Evolutionary conservation across 306 rosid species (phyloP), one percentile per base, ranked within the genome.

Genomic region (Fagus sylvatica): DNA sequence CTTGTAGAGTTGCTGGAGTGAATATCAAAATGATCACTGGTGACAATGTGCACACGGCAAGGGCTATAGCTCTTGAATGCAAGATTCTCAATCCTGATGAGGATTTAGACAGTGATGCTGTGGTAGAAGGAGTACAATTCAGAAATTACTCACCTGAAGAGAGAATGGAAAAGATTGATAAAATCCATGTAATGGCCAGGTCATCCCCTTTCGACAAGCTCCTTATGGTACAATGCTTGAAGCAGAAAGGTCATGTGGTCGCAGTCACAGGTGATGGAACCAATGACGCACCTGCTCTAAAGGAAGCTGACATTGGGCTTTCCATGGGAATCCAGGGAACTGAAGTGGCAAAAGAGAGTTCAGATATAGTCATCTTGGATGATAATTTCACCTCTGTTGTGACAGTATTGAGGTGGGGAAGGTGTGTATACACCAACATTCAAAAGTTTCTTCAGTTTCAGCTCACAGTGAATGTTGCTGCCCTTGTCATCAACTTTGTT

Each of bases 221-320:
- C 34, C 57, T 57, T 1, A 78, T 78, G 82, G 82, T 78, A n/a
- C 82, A 71, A 3, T 71, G 77, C 67, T 72, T 71, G 77, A 78
- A 78, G 77, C 55, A 64, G 10, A 56, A 60, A 61, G 82, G 82
- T 34, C 77, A 72, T 53, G 82, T 78, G 11, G 82, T 78, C 22
- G 82, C 82, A 78, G 82, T 78, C 37, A 78, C 82, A 19, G 77
- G 82, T 13, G 82, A 78, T 49, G 82, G 82, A 28, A 78, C 82
- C 33, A 72, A 79, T 30, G 82, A 79, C 10, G 82, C 82, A 34
- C 82, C 82, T 3, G 82, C 82, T 73, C 34, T 79, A 16, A 75
- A 73, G 33, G 78, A 73, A 60, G 82, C 82, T 4, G 78, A 79
- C 64, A 79, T 79, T 64, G 82, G 82, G 40, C 82, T 79, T 79